Evolutionary conservation across 164 flowering plant genomes (phyloP), one percentile per base, ranked within the genome.

Genomic region (Nelumbo lutea): DNA sequence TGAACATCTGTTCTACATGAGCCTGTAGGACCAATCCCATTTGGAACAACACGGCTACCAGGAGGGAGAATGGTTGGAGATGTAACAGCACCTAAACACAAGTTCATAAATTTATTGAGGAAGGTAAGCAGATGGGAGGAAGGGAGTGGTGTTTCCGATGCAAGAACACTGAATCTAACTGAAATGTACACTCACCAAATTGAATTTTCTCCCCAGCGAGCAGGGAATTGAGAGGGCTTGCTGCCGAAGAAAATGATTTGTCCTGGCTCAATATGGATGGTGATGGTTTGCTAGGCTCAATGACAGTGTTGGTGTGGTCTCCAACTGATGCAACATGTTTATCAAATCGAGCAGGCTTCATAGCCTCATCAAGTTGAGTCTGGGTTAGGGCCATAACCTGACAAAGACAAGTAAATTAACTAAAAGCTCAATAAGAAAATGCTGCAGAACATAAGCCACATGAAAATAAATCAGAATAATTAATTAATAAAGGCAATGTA

Each of bases 181-280:
- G 38, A 52, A 44, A 10, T 48, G 63, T 42, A 47, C 46, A 61
- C 87, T 70, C 77, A 95, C 99, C 99, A 80, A 95, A 95, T 70
- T 92, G 99, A 76, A 95, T 95, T 81, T 86, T 95, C 77, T 92
- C 96, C 75, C 97, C 97, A 65, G 97, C 97, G 73, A 95, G 97
- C 68, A 95, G 77, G 46, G 97, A 92, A 68, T 79, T 90, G 62
- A 95, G 76, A 71, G 97, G 89, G 77, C 89, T 88, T 65, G 87
- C 69, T 60, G 83, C 41, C 48, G 94, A 81, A 70, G 90, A 72
- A 70, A 86, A 84, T 42, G 90, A 55, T 71, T 79, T 87, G 47
- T 90, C 96, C 79, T 89, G 92, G 9, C 79, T 44, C 79, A 81
- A 66, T 50, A 79, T 79, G 64, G 98, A 80, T 44, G 96, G 75